Percentiles rank a stretch among this genome's conserved stretches.
These are phyloP conservation scores for Apiospora phragmitis DNA, from an alignment of 2,329 filamentous ascomycete genomes.

Conservation along the genomic window DNA sequence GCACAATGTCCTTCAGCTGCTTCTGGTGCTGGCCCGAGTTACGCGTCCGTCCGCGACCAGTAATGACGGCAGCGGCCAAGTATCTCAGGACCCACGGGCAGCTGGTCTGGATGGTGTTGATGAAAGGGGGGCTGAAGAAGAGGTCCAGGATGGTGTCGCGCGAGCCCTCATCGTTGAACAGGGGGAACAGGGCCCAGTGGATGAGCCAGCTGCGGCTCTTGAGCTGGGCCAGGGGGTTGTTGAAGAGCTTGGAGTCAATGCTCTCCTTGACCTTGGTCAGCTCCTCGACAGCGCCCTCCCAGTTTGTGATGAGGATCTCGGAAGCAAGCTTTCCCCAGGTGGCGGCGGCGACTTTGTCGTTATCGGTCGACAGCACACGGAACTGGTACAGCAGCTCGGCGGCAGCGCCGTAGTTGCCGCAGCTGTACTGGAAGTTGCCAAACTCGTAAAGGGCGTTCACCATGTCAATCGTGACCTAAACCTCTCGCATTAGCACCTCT, in stretches of 20 bases:
- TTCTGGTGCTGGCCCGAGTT: conserved; percentile 92
- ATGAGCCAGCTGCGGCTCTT: conserved; percentile 96
- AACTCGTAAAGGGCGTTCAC: conserved; percentile 95
- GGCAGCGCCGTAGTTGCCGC: conserved; percentile 87
- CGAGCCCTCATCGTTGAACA: conserved; percentile 94
- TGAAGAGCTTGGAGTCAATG: conserved; percentile 94
- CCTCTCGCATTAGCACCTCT: conserved; percentile 40
- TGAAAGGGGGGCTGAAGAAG: conserved; percentile 95
- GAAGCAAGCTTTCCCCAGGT: conserved; percentile 98
- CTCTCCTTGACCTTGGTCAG: conserved; percentile 85
- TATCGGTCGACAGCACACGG: conserved; percentile 95
- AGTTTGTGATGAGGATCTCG: conserved; percentile 93
- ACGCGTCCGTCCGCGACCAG: conserved; percentile 77
- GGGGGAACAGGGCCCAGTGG: conserved; percentile 98
- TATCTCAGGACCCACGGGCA: conserved; percentile 97
- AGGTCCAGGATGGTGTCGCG: conserved; percentile 91
- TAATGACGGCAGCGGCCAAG: conserved; percentile 91
- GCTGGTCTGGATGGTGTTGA: conserved; percentile 98
- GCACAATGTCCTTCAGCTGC: conserved; percentile 95
- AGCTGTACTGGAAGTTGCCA: conserved; percentile 97
- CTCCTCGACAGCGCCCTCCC: conserved; percentile 92
- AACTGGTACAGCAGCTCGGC: conserved; percentile 96
- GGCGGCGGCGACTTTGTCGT: conserved; percentile 92
- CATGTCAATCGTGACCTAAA: conserved; percentile 84
- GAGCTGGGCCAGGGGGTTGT: conserved; percentile 92